Conservation (phyloP, 495 filamentous ascomycete genomes). For the Margaritispora aquatica region DNA sequence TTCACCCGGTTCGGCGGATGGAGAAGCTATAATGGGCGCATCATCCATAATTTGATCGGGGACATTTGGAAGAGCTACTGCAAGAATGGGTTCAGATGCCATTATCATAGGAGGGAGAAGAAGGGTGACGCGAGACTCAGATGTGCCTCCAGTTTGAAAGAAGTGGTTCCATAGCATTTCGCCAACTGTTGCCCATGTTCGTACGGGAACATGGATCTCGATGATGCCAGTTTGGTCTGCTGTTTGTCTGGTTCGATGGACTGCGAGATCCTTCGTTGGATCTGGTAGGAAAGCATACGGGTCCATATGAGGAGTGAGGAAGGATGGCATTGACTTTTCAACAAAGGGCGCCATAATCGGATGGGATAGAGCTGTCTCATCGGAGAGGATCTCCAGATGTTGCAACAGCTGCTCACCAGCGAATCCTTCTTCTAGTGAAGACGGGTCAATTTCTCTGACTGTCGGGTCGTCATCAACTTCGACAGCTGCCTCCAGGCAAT, state of each 20-base stretch:
- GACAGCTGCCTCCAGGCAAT: slow-evolving; percentile 85
- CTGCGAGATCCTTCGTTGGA: slow-evolving; percentile 22
- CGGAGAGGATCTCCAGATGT: slow-evolving; percentile 60
- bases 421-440: slow-evolving; percentile 79
- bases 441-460: slow-evolving; percentile 63
- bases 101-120: slow-evolving; percentile 6
- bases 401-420: slow-evolving; percentile 72
- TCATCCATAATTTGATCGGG: slow-evolving; percentile 28
- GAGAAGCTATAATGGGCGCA: slow-evolving; percentile 26
- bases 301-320: slow-evolving; percentile 62
- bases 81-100: slow-evolving; percentile 4
- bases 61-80: neutral
- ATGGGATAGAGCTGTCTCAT: slow-evolving; percentile 62
- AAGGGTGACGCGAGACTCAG: slow-evolving; percentile 10
- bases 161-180: slow-evolving; percentile 34
- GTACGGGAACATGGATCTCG: slow-evolving; percentile 11
- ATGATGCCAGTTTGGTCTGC: neutral
- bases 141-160: slow-evolving; percentile 8
- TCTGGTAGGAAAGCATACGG: slow-evolving; percentile 71
- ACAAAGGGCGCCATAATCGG: slow-evolving; percentile 56
- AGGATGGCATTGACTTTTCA: slow-evolving; percentile 55
- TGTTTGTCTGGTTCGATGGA: neutral
- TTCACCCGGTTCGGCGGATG: slow-evolving; percentile 40
- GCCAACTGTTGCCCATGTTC: slow-evolving; percentile 47
- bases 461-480: slow-evolving; percentile 75